Base-by-base conservation (phyloP, 164 flowering plant species). In the Warburgia ugandensis region DNA sequence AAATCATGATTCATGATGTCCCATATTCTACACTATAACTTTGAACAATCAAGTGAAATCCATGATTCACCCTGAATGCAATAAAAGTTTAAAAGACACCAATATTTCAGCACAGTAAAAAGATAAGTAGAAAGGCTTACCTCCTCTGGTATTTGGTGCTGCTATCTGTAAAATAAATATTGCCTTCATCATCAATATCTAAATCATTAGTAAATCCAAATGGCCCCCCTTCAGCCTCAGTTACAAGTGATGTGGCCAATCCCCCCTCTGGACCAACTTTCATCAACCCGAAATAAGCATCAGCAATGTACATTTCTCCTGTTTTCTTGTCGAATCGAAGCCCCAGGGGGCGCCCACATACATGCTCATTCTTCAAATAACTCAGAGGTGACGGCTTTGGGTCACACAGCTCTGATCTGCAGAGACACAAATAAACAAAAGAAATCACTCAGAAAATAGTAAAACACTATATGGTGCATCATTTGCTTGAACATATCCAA, bases 191-290 rank as follows among this genome's bases (percentile, higher is more conserved):
- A 65, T 88, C 99, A 36, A 92, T 43, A 68, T 88, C 99, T 42
- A 92, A 63, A 68, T 86, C 99, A 59, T 92, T 88, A 6, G 94
- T 77, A 66, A 92, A 92, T 54, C 79, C 52, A 16, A 92, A 44
- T 20, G 95, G 92, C 29, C 77, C 80, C 3, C 95, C 95, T 66
- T 84, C 92, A 12, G 81, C 99, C 69, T 84, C 87, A 29, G 75
- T 78, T 40, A 65, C 48, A 27, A 92, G 79, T 0, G 73, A 50
- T 40, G 77, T 74, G 31, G 99, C 96, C 68, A 86, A 57, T 5
- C 99, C 99, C 50, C 99, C 99, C 66, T 80, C 84, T 32, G 86
- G 91, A 4, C 99, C 97, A 28, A 92, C 99, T 61, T 80, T 84
- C 84, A 83, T 48, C 65, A 92, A 62, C 41, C 99, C 99, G 28